Base-by-base conservation (phyloP, 345 rosid species). In the Aquilaria sinensis region DNA sequence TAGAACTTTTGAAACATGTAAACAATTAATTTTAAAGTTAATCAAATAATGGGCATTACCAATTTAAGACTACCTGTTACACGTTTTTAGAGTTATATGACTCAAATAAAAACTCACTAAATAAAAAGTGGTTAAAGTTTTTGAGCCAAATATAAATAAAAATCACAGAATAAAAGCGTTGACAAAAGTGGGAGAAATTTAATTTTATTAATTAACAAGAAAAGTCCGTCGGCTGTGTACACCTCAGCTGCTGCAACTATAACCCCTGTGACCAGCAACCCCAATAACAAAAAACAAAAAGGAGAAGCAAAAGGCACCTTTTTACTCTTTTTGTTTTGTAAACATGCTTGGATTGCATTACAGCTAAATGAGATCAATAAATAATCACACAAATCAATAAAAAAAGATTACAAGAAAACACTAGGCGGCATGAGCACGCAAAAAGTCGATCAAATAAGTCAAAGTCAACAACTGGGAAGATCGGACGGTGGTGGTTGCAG, bases 401-500 rank as follows among this genome's bases (percentile, higher is more conserved):
- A 34, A 29, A 61, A 56, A 2, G 12, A 1, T 2, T 37, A 29
- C 32, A 49, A 58, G 53, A 58, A 34, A 66, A 31, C 43, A 56
- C 49, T 57, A 53, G 53, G n/a, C 47, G 43, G 43, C 5, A 2
- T 4, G 8, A 37, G 43, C 43, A 37, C 2, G 5, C 43, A 37
- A 37, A 37, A 37, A 37, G 43, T 37, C 5, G 43, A 9, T 37
- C 43, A 37, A 37, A 37, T 47, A 60, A 11, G 60, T 47, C 67
- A 57, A 52, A 32, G n/a, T 76, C 73, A 80, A 46, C 84, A 80
- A 45, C 57, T 59, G 23, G 84, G 84, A 50, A 80, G 81, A 74
- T 80, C 84, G 9, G 84, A 65, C 34, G 81, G 81, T 23, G 81
- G 81, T 6, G 77, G 72, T 31, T 57, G 70, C 45, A 77, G 37